A percentile compares a stretch with the other conserved stretches of the same genome.
Evolutionary conservation across 1,284 basidiomycete genomes (phyloP).

Genomic region (Ganoderma leucocontextum): DNA sequence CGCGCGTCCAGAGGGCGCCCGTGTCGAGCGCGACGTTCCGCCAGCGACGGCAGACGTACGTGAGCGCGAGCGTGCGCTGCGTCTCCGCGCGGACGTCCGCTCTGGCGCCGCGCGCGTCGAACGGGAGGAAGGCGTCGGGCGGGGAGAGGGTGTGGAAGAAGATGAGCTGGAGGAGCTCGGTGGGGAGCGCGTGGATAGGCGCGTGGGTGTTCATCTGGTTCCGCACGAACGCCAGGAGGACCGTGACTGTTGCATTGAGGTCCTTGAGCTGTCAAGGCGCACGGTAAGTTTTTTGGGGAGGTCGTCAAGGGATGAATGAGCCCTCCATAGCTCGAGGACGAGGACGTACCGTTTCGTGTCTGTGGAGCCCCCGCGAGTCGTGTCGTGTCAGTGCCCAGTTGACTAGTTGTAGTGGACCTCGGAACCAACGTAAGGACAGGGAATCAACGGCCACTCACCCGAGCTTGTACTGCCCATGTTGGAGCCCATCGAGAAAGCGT

Average conservation of each 20-base stretch:
- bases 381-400: not conserved
- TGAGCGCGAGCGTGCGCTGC: constrained; percentile 14
- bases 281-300: not conserved
- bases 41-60: constrained; percentile 30
- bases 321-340: not conserved
- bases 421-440: not conserved
- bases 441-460: constrained; percentile 3
- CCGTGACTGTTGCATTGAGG: constrained; percentile 19
- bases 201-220: constrained; percentile 22
- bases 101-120: constrained; percentile 14
- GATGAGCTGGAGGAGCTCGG: constrained; percentile 27
- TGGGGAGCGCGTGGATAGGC: constrained; percentile 25
- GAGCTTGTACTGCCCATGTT: constrained; percentile 1
- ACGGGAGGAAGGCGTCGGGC: constrained; percentile 8
- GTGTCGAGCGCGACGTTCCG: constrained; percentile 25
- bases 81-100: constrained; percentile 3
- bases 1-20: constrained; percentile 26
- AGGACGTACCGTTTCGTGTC: constrained; percentile 1
- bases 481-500: constrained; percentile 4
- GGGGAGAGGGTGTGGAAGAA: constrained; percentile 20
- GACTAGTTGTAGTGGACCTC: not conserved
- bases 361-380: not conserved
- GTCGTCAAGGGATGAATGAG: not conserved
- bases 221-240: constrained; percentile 22
- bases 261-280: constrained; percentile 15